Evolutionary conservation across 2,329 filamentous ascomycete genomes (phyloP).

Genomic region (Achaetomium macrosporum): DNA sequence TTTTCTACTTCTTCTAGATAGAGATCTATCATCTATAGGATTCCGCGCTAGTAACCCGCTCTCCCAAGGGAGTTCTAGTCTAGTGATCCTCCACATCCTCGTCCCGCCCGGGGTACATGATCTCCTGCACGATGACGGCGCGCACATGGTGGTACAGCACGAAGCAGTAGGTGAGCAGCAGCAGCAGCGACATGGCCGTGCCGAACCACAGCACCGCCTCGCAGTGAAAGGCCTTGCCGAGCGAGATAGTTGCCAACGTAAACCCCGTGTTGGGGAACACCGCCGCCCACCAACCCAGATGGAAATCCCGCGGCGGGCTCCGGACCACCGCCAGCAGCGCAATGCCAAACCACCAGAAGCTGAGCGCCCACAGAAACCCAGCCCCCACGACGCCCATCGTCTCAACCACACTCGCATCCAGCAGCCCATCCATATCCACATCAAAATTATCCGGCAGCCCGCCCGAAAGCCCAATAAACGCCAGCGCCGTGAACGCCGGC

Average conservation of each 20-base stretch:
- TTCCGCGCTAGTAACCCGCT: not conserved
- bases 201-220: conserved; percentile 42
- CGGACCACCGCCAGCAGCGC: conserved; percentile 41
- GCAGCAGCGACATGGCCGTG: conserved; percentile 44
- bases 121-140: conserved; percentile 46
- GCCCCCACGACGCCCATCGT: conserved; percentile 43
- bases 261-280: conserved; percentile 59
- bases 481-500: conserved; percentile 64
- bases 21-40: not conserved
- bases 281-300: conserved; percentile 59
- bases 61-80: not conserved
- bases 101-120: conserved; percentile 50
- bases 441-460: conserved; percentile 45
- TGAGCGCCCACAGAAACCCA: conserved; percentile 31
- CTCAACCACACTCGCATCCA: conserved; percentile 40
- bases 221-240: conserved; percentile 44
- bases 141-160: conserved; percentile 41
- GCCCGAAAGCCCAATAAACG: conserved; percentile 62
- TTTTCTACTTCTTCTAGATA: not conserved
- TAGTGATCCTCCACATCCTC: conserved; percentile 47
- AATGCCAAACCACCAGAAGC: conserved; percentile 46
- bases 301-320: conserved; percentile 46
- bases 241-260: conserved; percentile 49
- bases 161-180: conserved; percentile 38
- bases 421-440: conserved; percentile 36